Evolutionary conservation across 441 rosid genomes (phyloP).

Genomic region (Mallotus japonicus): DNA sequence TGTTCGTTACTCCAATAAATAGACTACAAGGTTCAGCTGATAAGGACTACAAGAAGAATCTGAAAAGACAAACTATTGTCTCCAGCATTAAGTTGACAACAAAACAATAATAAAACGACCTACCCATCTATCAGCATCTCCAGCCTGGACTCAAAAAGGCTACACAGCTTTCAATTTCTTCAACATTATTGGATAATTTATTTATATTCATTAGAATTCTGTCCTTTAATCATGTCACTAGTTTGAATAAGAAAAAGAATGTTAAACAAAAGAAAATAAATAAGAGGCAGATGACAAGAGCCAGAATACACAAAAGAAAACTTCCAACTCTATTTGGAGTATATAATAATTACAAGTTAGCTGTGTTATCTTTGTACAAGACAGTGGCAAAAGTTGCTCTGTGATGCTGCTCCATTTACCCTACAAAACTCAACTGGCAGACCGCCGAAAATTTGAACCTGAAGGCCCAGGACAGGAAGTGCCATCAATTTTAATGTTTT

Average conservation of each 20-base stretch:
- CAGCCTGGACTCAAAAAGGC: not conserved
- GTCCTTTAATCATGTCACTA: not conserved
- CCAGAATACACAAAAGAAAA: not conserved
- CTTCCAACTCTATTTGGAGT: conserved; percentile 16
- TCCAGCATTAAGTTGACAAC: not conserved
- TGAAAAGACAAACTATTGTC: not conserved
- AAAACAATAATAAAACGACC: not conserved
- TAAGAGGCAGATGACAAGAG: not conserved
- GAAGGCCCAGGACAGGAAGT: conserved; percentile 21
- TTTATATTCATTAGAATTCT: not conserved
- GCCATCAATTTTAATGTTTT: not conserved
- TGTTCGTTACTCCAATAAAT: no score
- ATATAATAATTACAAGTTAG: conserved; percentile 50
- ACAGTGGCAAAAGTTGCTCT: conserved; percentile 24
- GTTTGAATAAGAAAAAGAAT: not conserved
- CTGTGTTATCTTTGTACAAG: conserved; percentile 27
- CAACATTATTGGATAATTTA: not conserved
- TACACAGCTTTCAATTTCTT: not conserved
- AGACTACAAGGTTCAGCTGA: not conserved
- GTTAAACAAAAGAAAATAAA: not conserved
- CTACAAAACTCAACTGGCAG: conserved; percentile 46
- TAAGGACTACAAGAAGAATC: not conserved
- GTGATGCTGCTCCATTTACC: conserved; percentile 20
- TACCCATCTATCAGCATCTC: not conserved
- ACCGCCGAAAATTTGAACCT: conserved; percentile 28